Conservation (phyloP, 1,284 basidiomycete genomes). For the Boletus sp. region DNA sequence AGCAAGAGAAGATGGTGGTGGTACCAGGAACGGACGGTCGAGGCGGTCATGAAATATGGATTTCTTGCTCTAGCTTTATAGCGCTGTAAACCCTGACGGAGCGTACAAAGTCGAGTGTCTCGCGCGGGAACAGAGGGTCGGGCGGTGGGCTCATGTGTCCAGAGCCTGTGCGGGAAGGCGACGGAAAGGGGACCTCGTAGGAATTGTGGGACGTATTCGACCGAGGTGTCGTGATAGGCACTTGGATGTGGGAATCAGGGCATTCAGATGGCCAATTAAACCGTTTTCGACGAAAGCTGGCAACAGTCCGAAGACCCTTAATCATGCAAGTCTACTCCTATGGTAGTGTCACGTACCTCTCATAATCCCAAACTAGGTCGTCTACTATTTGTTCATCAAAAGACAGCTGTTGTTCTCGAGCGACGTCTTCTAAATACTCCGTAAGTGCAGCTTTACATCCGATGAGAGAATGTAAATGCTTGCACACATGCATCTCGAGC, state of each 20-base stretch:
- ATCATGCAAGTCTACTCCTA: conserved; percentile 1
- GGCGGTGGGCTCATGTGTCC: conserved; percentile 18
- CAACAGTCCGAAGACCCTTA: conserved; percentile 4
- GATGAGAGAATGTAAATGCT: conserved; percentile 64
- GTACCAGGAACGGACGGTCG: conserved; percentile 1
- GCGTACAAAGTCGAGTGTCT: conserved; percentile 55
- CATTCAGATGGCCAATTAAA: conserved; percentile 56
- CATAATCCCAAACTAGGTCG: conserved; percentile 67
- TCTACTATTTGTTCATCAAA: conserved; percentile 50
- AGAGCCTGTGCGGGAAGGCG: conserved; percentile 12
- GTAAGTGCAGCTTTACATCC: conserved; percentile 60
- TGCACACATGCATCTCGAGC: conserved; percentile 71
- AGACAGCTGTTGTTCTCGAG: conserved; percentile 33
- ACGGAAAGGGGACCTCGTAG: conserved; percentile 15
- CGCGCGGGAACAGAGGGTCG: conserved; percentile 37
- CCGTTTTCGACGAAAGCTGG: conserved; percentile 63
- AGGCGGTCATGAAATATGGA: conserved; percentile 27
- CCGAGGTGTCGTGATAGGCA: conserved; percentile 28
- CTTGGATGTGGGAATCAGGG: conserved; percentile 23
- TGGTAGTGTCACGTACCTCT: conserved; percentile 50
- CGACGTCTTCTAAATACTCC: conserved; percentile 50
- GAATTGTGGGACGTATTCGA: conserved; percentile 26
- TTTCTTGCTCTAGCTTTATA: conserved; percentile 36
- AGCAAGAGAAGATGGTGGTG: conserved; percentile 3
- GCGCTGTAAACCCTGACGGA: conserved; percentile 61